Conservation (phyloP, 345 rosid species). For the Microthlaspi erraticum region DNA sequence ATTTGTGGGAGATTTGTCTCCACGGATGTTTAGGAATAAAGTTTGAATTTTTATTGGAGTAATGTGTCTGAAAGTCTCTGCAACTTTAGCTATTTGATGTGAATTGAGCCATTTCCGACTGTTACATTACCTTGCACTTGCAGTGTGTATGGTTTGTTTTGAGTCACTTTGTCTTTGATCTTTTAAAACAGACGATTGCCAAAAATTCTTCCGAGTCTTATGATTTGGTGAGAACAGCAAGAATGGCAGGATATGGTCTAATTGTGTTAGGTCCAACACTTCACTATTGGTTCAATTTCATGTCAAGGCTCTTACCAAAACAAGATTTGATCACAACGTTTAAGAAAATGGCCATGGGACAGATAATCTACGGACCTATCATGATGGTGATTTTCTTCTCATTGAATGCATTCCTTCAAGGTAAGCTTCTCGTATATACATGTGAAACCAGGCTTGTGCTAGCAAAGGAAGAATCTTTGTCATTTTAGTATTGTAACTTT, state of each 20-base stretch:
- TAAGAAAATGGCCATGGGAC: conserved; percentile 86
- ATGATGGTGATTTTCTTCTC: conserved; percentile 84
- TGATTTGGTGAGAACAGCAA: conserved; percentile 70
- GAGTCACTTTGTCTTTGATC: background rate
- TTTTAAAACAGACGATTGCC: conserved; percentile 51
- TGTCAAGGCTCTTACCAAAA: conserved; percentile 73
- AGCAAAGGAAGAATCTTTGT: background rate
- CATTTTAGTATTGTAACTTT: no score
- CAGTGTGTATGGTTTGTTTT: background rate
- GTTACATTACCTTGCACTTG: background rate
- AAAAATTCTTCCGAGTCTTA: conserved; percentile 53
- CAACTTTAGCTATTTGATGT: background rate
- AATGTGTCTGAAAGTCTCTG: background rate
- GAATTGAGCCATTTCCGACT: background rate
- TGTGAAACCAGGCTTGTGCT: background rate
- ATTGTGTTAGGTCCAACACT: conserved; percentile 75
- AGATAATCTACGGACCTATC: conserved; percentile 69
- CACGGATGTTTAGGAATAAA: background rate
- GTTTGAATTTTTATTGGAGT: background rate
- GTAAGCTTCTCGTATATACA: conserved; percentile 40
- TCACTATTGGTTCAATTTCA: conserved; percentile 79
- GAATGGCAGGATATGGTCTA: conserved; percentile 87
- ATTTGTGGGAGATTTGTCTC: background rate
- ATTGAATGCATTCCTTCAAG: conserved; percentile 69
- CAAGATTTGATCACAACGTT: conserved; percentile 68